These are phyloP conservation scores for Xylariales sp. DNA, from an alignment of 2,329 filamentous ascomycete species.

Conservation along the genomic window DNA sequence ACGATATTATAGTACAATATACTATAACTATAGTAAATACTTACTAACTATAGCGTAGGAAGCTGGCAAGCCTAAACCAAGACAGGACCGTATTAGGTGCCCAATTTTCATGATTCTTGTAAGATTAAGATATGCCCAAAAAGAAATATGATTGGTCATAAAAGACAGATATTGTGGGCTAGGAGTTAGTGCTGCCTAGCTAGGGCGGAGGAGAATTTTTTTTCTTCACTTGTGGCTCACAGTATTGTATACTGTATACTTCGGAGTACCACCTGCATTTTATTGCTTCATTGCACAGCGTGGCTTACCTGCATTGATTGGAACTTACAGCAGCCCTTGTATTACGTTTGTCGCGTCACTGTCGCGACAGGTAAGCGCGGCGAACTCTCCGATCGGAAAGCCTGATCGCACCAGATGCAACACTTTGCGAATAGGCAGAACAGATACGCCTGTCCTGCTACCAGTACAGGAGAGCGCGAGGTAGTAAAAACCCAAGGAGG, in stretches of 20 bases:
- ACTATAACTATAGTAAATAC: too few relatives aligned
- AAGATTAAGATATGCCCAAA: neutral
- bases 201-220: constrained; percentile 2
- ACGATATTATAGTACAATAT: too few relatives aligned
- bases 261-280: constrained; percentile 25
- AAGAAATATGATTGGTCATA: constrained; percentile 8
- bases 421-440: constrained; percentile 17
- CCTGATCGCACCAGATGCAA: constrained; percentile 13
- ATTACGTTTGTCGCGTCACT: constrained; percentile 26
- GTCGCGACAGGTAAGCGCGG: constrained; percentile 22
- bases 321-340: constrained; percentile 30
- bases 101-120: constrained; percentile 7
- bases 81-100: neutral
- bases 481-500: too few relatives aligned
- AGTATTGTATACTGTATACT: constrained; percentile 31
- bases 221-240: constrained; percentile 16
- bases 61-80: neutral
- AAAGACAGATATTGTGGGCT: neutral
- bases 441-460: neutral
- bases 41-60: neutral
- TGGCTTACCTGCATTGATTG: constrained; percentile 37
- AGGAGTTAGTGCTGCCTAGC: constrained; percentile 6
- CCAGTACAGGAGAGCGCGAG: neutral
- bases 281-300: constrained; percentile 28
- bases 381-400: constrained; percentile 1